These are phyloP conservation scores for Tolypocladium pustulatum DNA, from an alignment of 2,329 filamentous ascomycete genomes.

Conservation along the genomic window DNA sequence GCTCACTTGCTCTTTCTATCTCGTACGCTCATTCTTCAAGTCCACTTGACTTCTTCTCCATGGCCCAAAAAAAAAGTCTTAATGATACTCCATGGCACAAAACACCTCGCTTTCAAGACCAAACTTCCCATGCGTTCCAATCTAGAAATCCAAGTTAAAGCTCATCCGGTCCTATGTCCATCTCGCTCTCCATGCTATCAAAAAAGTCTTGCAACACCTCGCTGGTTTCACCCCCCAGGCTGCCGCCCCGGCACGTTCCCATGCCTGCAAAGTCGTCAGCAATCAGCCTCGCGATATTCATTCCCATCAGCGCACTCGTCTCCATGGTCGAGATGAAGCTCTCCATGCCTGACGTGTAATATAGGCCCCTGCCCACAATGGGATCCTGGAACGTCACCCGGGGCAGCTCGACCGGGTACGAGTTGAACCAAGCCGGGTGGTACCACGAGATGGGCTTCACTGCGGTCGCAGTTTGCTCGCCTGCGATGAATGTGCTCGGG, in stretches of 20 bases:
- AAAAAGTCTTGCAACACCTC: slow-evolving; percentile 6
- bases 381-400: slow-evolving; percentile 80
- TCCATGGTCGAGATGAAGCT: slow-evolving; percentile 97
- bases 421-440: slow-evolving; percentile 66
- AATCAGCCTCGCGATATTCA: slow-evolving; percentile 66
- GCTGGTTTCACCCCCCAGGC: background rate
- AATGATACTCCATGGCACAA: background rate
- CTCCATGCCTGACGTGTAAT: slow-evolving; percentile 70
- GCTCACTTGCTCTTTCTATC: background rate
- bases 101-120: background rate
- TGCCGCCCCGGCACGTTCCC: background rate
- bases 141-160: slow-evolving; percentile 1
- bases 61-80: background rate
- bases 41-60: background rate
- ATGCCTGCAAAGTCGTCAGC: slow-evolving; percentile 43
- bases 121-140: background rate
- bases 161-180: slow-evolving; percentile 6
- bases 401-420: slow-evolving; percentile 79
- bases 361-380: slow-evolving; percentile 55
- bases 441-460: slow-evolving; percentile 61
- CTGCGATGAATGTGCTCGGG: slow-evolving; percentile 26
- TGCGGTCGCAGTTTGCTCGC: background rate
- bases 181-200: slow-evolving; percentile 9
- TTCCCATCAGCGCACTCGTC: slow-evolving; percentile 84
- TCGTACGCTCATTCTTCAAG: background rate